phyloP scores from a whole-genome alignment of 2,329 filamentous ascomycete species.

The Calonectria crousiana region DNA sequence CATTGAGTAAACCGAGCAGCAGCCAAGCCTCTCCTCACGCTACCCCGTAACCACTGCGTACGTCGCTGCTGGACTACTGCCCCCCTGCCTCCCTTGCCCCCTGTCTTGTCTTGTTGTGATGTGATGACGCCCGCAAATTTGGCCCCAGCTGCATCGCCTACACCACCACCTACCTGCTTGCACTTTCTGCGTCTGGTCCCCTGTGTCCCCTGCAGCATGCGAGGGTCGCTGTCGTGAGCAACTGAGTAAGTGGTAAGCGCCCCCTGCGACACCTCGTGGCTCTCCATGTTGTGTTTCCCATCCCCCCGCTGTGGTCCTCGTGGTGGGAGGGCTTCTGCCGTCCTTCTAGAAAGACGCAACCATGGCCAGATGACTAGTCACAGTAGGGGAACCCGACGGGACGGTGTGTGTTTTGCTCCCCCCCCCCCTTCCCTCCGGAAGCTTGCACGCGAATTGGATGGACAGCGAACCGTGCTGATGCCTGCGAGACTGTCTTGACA shows the following conservation, averaged over 20 bases:
- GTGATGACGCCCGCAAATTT: conserved; percentile 37
- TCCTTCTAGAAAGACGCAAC: conserved; percentile 46
- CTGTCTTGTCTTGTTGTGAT: conserved; percentile 31
- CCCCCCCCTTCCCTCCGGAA: neutral
- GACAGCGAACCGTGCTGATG: conserved; percentile 33
- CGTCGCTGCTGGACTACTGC: conserved; percentile 1
- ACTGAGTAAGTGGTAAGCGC: neutral
- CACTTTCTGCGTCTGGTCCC: conserved; percentile 3
- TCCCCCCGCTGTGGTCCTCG: conserved; percentile 8
- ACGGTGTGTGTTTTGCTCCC: neutral
- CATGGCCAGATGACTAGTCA: conserved; percentile 17
- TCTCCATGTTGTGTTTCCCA: conserved; percentile 16
- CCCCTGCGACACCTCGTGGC: neutral
- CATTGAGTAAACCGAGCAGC: conserved; percentile 4
- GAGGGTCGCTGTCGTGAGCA: conserved; percentile 7
- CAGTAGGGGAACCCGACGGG: conserved; percentile 4
- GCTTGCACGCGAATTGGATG: conserved; percentile 27
- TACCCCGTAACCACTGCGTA: neutral
- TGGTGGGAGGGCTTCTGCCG: conserved; percentile 44
- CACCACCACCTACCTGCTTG: neutral
- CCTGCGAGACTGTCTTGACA: conserved; percentile 3
- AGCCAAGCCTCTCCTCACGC: conserved; percentile 3
- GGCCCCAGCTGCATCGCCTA: conserved; percentile 17
- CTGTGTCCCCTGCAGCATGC: conserved; percentile 32
- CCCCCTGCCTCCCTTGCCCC: conserved; percentile 7